phyloP scores from a whole-genome alignment of 2,329 filamentous ascomycete genomes.

The Alternaria gansuensis region DNA sequence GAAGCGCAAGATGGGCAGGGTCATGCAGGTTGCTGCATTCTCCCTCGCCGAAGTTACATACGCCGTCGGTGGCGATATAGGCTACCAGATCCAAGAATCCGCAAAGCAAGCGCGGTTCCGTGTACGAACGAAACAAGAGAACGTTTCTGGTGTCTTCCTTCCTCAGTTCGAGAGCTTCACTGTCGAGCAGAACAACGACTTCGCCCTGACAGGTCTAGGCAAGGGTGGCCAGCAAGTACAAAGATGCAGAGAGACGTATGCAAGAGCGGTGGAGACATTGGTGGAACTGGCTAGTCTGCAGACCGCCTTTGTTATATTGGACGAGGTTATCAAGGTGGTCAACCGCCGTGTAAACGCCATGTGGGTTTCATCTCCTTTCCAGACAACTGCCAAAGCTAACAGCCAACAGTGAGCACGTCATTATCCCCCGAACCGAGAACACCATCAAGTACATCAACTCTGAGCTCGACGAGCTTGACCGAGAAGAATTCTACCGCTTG shows the following conservation, averaged over 20 bases:
- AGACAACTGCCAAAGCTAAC: slow-evolving; percentile 28
- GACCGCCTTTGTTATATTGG: slow-evolving; percentile 96
- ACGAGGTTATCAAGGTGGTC: slow-evolving; percentile 99
- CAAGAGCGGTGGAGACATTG: slow-evolving; percentile 91
- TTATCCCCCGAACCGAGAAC: slow-evolving; percentile 97
- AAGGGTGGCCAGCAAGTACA: slow-evolving; percentile 98
- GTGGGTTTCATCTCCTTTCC: slow-evolving; percentile 60
- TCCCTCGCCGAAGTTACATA: slow-evolving; percentile 97
- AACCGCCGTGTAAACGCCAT: slow-evolving; percentile 98
- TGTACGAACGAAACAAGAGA: slow-evolving; percentile 94
- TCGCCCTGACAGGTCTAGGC: slow-evolving; percentile 91
- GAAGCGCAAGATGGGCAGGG: slow-evolving; percentile 98
- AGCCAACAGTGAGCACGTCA: slow-evolving; percentile 77
- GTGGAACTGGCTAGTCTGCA: slow-evolving; percentile 95
- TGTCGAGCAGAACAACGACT: slow-evolving; percentile 91
- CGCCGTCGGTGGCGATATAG: slow-evolving; percentile 90
- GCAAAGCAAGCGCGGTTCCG: slow-evolving; percentile 92
- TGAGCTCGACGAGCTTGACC: slow-evolving; percentile 94
- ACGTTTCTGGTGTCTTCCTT: slow-evolving; percentile 94
- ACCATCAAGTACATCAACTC: slow-evolving; percentile 99
- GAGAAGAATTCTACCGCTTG: slow-evolving; percentile 96
- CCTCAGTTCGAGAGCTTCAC: slow-evolving; percentile 93
- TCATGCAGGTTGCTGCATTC: slow-evolving; percentile 99
- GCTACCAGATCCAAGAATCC: slow-evolving; percentile 96
- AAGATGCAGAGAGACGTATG: slow-evolving; percentile 93